Evolutionary conservation across 345 rosid species (phyloP), one percentile per base, ranked within the genome.

Genomic region (Alliaria petiolata): DNA sequence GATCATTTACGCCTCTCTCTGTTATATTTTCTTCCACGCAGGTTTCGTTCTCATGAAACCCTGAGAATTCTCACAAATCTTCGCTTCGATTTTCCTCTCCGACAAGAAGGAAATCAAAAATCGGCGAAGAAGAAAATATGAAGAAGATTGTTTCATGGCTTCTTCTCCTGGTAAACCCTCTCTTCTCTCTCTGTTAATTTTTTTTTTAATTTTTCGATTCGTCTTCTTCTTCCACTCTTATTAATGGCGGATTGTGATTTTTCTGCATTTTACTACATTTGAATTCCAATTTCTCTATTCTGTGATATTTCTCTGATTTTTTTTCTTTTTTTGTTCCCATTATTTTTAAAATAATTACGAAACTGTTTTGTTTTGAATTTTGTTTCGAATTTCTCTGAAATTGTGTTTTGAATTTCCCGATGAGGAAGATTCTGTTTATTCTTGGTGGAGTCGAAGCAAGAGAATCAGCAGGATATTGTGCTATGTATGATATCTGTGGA

Each of bases 401-500:
- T n/a, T n/a, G n/a, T n/a, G n/a, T n/a, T n/a, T n/a, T n/a, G n/a
- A n/a, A 55, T 15, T 69, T 49, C n/a, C 10, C 36, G 51, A 70
- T 59, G 82, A 82, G 89, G n/a, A n/a, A n/a, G 98, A 82, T 82
- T 71, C 60, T 86, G 33, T 65, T 70, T 51, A 31, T 72, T 53
- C 45, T 58, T 10, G 57, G 62, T 35, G 62, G 50, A 28, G 81
- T 80, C 44, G 52, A 74, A 54, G 86, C 70, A 77, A 83, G 77
- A 38, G 84, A 85, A 68, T 45, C 86, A 5, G 87, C 80, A 72
- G 99, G 80, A 71, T 88, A 88, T 65, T 95, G 99, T 81, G 88
- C 97, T 11, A 95, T 95, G 97, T 86, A 91, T 69, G 93, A 82
- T 57, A 89, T 95, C 53, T 95, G 99, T 42, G 99, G 97, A 65